Evolutionary conservation across 257 asterid species (phyloP), one percentile per base, ranked within the genome.

Genomic region (Parsonsia alboflavescens): DNA sequence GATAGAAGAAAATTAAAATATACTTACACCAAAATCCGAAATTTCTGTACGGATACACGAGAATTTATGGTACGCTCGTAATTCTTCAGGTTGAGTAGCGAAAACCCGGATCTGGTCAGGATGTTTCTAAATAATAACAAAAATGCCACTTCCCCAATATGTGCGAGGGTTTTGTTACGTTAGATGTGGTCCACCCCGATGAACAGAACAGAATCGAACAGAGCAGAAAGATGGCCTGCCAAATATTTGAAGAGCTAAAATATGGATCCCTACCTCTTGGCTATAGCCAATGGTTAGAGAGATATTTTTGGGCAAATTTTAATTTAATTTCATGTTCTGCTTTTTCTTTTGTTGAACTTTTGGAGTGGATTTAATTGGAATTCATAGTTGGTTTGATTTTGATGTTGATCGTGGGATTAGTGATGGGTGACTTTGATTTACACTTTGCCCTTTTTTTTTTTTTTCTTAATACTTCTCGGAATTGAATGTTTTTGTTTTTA

Each of bases 31-130:
- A 66, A 61, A 7, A 46, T 57, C 17, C 49, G 54, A 78, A 45
- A 68, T 22, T 33, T 77, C 87, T 83, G 85, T 85, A 79, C 86
- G 56, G 16, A 6, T 64, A 30, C 69, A 22, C 68, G 71, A 63
- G 70, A 81, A 72, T 56, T 0, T 15, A 10, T 16, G 68, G 48
- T 67, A 73, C 70, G 70, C 42, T 45, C 70, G 7, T 33, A 33
- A 33, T 33, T 4, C 58, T 28, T 9, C 44, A 44, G n/a, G 70
- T 44, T 12, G n/a, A 24, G 42, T 24, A 17, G 10, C 10, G 19
- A 50, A 26, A 46, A 10, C 12, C 53, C 72, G 6, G 68, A 26
- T 26, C 45, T 58, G 69, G 64, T 77, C 78, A 50, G 72, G 0
- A 12, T 5, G 6, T 53, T 22, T 56, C 26, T 6, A 4, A 3